Evolutionary conservation across 2,329 filamentous ascomycete species (phyloP).

Genomic region (Cercospora berteroae): DNA sequence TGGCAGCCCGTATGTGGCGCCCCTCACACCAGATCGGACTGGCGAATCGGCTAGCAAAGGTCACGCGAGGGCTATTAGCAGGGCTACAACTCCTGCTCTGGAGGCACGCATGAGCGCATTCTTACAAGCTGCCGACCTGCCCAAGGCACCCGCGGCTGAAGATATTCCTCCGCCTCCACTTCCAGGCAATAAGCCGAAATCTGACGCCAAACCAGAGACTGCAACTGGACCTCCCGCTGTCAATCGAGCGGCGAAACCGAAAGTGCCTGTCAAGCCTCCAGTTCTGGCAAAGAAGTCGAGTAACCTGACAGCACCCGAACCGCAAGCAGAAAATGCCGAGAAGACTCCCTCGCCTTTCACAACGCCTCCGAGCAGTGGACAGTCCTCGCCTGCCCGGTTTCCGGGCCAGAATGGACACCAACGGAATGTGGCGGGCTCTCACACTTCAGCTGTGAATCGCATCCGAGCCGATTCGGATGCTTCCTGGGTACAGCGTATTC

Average conservation of each 20-base stretch:
- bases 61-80: conserved; percentile 42
- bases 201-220: conserved; percentile 17
- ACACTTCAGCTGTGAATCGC: conserved; percentile 25
- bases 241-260: conserved; percentile 78
- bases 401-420: not conserved
- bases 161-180: not conserved
- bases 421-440: not conserved
- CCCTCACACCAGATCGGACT: conserved; percentile 27
- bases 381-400: conserved; percentile 44
- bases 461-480: conserved; percentile 32
- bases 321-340: conserved; percentile 41
- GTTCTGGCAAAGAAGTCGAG: conserved; percentile 28
- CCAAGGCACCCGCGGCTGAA: conserved; percentile 5
- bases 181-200: conserved; percentile 4
- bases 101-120: conserved; percentile 42
- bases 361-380: conserved; percentile 75
- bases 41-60: conserved; percentile 33
- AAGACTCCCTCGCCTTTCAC: conserved; percentile 72
- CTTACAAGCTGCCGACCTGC: conserved; percentile 30
- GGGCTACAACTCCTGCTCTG: conserved; percentile 42
- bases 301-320: conserved; percentile 40
- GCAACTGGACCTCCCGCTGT: conserved; percentile 64
- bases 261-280: conserved; percentile 49
- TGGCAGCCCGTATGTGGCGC: conserved; percentile 17
- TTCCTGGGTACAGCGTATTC: conserved; percentile 28